Conservation (phyloP, 495 filamentous ascomycete species). For the Physcia stellaris region DNA sequence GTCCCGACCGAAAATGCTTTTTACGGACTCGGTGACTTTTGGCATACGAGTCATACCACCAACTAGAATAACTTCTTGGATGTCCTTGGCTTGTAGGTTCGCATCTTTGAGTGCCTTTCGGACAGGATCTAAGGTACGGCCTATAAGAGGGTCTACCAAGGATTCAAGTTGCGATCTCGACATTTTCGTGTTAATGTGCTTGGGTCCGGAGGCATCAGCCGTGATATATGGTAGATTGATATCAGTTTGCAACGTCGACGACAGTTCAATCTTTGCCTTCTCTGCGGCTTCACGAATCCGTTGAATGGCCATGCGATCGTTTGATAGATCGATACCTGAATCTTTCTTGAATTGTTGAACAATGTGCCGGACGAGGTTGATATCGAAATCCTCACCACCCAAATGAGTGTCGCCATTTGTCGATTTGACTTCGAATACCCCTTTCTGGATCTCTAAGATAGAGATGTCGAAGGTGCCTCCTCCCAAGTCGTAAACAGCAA, state of each 20-base stretch:
- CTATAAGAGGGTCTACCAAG: constrained; percentile 85
- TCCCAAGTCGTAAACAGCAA: constrained; percentile 95
- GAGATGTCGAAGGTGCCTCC: constrained; percentile 99
- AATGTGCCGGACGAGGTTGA: constrained; percentile 85
- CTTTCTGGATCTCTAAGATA: constrained; percentile 91
- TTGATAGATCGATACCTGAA: constrained; percentile 76
- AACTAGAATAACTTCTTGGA: constrained; percentile 97
- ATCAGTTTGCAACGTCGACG: constrained; percentile 90
- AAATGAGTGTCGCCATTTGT: constrained; percentile 98
- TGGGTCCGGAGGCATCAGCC: constrained; percentile 83
- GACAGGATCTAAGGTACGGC: constrained; percentile 76
- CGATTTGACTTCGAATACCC: constrained; percentile 97
- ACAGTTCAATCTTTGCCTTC: constrained; percentile 99
- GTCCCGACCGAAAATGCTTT: constrained; percentile 94
- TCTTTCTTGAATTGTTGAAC: constrained; percentile 96
- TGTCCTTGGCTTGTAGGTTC: constrained; percentile 82
- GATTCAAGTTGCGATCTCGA: constrained; percentile 84
- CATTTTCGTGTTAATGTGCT: constrained; percentile 96
- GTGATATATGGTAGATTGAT: constrained; percentile 99
- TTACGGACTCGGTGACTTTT: constrained; percentile 95
- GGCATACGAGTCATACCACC: constrained; percentile 99
- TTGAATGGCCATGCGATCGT: constrained; percentile 97
- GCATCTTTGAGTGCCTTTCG: constrained; percentile 98
- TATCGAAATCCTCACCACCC: constrained; percentile 98
- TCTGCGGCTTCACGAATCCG: constrained; percentile 98